Base-by-base conservation (phyloP, 2,329 filamentous ascomycete genomes). In the Aspergillus pseudoglaucus region DNA sequence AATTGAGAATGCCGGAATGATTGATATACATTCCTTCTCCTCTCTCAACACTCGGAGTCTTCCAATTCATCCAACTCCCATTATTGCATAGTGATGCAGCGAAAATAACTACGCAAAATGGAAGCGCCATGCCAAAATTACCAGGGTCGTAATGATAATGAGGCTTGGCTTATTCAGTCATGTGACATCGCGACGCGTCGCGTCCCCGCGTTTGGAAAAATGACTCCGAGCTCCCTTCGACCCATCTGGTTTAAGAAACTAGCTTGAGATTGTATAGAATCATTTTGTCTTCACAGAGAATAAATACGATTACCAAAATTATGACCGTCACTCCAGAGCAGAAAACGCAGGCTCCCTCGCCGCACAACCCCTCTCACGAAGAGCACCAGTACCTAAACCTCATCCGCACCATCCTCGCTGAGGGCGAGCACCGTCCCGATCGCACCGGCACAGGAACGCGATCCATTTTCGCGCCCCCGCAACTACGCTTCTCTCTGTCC, bases 361-460 rank as follows among this genome's bases (percentile, higher is more conserved):
- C 55, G 32, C 58, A 65, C 45, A 54, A 66, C 47, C 54, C 62
- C 45, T 54, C 60, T 20, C 89, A 95, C 62, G 90, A 97, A 74
- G 93, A 98, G 72, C 77, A 90, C 63, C 93, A 97, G 71, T 98
- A 98, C 67, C 83, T 98, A 50, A 80, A 91, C 59, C 79, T 98
- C 22, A 89, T 97, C 53, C 85, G 83, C 56, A 81, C 88, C 56
- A 96, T 97, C 61, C 77, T 98, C 14, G 75, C 82, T 14, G 73
- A 81, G 22, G 93, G 93, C 61, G 93, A 98, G 68, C 84, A 90
- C 64, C 85, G 93, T 15, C 90, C 89, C 27, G 93, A 98, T 68
- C 80, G 88, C 58, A 98, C 93, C 3, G 93, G 93, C 46, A 98
- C 93, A 3, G 93, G 93, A 47, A 98, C 93, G 9, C 81, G 84